These are phyloP conservation scores for Psilocybe tampanensis DNA, from an alignment of 768 basidiomycete genomes.

Conservation along the genomic window DNA sequence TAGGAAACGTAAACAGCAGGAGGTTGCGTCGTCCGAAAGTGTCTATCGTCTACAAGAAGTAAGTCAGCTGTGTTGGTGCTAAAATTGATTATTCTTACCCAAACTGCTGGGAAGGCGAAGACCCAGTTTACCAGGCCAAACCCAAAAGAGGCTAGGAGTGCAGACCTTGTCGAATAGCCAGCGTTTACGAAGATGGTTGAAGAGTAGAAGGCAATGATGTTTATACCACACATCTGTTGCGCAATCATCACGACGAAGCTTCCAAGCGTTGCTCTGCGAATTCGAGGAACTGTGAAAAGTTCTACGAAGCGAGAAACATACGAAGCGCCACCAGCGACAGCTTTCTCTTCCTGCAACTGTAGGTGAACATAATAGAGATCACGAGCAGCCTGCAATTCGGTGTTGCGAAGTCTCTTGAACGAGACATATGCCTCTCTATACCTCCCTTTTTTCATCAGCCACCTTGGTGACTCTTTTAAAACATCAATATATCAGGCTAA, in stretches of 20 bases:
- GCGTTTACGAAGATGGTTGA: conserved; percentile 67
- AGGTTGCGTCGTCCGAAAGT: conserved; percentile 78
- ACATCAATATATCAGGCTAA: no score
- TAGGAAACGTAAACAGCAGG: conserved; percentile 77
- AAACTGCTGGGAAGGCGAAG: conserved; percentile 63
- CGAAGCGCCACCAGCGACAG: conserved; percentile 50
- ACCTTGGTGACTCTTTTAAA: conserved; percentile 68
- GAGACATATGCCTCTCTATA: conserved; percentile 65
- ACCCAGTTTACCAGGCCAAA: conserved; percentile 64
- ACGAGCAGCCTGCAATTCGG: conserved; percentile 71
- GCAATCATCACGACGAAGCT: conserved; percentile 60
- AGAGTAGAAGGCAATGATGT: conserved; percentile 76
- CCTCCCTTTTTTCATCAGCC: conserved; percentile 77
- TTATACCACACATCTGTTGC: conserved; percentile 82
- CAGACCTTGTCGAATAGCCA: conserved; percentile 49
- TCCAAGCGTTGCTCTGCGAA: conserved; percentile 46
- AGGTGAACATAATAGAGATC: conserved; percentile 74
- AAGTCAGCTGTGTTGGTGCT: conserved; percentile 35
- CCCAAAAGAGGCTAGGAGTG: conserved; percentile 63
- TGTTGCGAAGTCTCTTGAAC: conserved; percentile 65
- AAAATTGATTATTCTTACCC: conserved; percentile 37
- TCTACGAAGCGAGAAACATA: conserved; percentile 54
- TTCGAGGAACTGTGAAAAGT: conserved; percentile 72
- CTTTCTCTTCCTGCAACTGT: conserved; percentile 63
- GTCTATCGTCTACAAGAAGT: conserved; percentile 59